Evolutionary conservation across 176 grass and related monocot species (phyloP).

Genomic region (Olyra latifolia): DNA sequence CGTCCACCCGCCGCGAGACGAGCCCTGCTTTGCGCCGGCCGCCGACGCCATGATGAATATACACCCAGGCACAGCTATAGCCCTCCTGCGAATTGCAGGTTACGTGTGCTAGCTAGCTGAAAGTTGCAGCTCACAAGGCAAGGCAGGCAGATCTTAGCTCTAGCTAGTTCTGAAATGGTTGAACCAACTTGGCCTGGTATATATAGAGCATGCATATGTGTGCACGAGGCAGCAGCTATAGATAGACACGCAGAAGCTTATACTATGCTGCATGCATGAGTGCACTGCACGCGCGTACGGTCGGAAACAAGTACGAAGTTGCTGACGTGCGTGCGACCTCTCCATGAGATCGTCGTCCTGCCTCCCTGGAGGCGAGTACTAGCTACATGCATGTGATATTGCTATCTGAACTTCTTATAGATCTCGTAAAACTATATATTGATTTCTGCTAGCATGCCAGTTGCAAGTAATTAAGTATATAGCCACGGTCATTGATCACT

Average conservation of each 20-base stretch:
- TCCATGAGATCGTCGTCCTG: not conserved
- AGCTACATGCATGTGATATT: too few relatives aligned
- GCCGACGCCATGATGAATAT: slow-evolving; percentile 9
- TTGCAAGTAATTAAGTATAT: too few relatives aligned
- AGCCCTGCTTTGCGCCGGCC: not conserved
- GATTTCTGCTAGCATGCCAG: too few relatives aligned
- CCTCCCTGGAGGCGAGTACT: too few relatives aligned
- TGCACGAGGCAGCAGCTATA: not conserved
- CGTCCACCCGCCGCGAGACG: slow-evolving; percentile 49
- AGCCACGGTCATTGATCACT: too few relatives aligned
- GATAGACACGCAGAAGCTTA: too few relatives aligned
- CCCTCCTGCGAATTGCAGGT: too few relatives aligned
- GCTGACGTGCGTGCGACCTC: not conserved
- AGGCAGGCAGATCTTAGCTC: not conserved
- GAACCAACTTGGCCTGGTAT: not conserved
- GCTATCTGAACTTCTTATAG: too few relatives aligned
- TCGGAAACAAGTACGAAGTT: not conserved
- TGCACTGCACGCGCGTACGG: slow-evolving; percentile 26
- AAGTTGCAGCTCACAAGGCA: not conserved
- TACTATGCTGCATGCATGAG: not conserved
- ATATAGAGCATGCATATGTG: not conserved
- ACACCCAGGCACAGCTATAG: too few relatives aligned
- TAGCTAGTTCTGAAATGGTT: not conserved
- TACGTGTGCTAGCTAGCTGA: not conserved
- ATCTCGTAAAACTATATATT: too few relatives aligned